Evolutionary conservation across 2,329 filamentous ascomycete species (phyloP).

Genomic region (Aspergillus tamarii): DNA sequence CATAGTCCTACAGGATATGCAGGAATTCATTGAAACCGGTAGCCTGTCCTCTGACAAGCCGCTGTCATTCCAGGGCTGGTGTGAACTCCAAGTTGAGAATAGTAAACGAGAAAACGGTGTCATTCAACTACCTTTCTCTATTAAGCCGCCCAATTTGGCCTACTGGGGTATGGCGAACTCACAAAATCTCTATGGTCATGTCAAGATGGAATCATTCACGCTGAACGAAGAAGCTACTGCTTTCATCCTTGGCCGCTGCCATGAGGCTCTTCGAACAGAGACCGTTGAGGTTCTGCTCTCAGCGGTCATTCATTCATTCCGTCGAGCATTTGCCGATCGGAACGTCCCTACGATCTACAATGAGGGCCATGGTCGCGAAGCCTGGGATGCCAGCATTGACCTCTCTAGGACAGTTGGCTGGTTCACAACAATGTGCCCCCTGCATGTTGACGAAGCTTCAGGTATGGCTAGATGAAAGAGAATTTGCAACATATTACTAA

Average conservation of each 20-base stretch:
- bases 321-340: constrained; percentile 47
- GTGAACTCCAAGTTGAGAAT: constrained; percentile 35
- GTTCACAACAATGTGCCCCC: constrained; percentile 54
- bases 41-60: constrained; percentile 37
- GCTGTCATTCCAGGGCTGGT: constrained; percentile 45
- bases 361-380: constrained; percentile 54
- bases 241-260: constrained; percentile 36
- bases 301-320: constrained; percentile 49
- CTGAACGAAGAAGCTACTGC: constrained; percentile 37
- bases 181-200: constrained; percentile 39
- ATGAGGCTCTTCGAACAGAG: constrained; percentile 40
- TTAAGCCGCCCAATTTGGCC: constrained; percentile 33
- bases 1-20: constrained; percentile 40
- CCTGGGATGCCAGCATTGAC: constrained; percentile 49
- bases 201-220: constrained; percentile 39
- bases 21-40: constrained; percentile 38
- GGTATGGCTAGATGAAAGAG: constrained; percentile 21
- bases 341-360: constrained; percentile 50
- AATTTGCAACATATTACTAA: constrained; percentile 13
- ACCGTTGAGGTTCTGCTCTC: constrained; percentile 42
- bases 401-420: constrained; percentile 54
- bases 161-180: constrained; percentile 43
- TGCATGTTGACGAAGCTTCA: constrained; percentile 36
- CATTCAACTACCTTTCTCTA: constrained; percentile 30
- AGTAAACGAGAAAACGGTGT: constrained; percentile 22